phyloP scores from a whole-genome alignment of 2,329 filamentous ascomycete species.

The Epichloe hybrida region DNA sequence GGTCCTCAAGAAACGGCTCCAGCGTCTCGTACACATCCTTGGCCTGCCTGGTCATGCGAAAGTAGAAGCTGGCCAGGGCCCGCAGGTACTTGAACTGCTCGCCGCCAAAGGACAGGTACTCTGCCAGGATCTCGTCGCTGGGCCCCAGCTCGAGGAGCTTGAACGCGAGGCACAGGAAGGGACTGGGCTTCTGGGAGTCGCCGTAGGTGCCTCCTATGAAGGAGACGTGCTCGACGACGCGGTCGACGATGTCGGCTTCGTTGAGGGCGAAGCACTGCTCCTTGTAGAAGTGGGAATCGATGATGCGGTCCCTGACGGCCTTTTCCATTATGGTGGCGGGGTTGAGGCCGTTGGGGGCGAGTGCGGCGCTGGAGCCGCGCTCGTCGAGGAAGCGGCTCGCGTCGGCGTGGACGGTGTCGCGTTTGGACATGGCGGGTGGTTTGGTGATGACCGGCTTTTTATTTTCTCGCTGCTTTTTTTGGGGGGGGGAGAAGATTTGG shows the following conservation, averaged over 20 bases:
- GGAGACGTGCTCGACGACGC: slow-evolving; percentile 67
- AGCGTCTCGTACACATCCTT: slow-evolving; percentile 68
- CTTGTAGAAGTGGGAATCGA: slow-evolving; percentile 95
- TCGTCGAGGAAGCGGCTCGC: slow-evolving; percentile 80
- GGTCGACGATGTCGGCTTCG: slow-evolving; percentile 68
- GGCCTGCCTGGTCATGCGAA: slow-evolving; percentile 73
- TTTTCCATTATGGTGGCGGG: slow-evolving; percentile 95
- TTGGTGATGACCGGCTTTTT: no score
- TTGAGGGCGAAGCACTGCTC: slow-evolving; percentile 97
- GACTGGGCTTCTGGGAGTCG: slow-evolving; percentile 72
- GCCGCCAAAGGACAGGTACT: slow-evolving; percentile 66
- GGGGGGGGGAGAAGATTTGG: neutral
- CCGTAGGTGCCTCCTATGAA: slow-evolving; percentile 86
- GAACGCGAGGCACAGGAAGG: slow-evolving; percentile 88
- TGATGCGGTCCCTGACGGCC: slow-evolving; percentile 86
- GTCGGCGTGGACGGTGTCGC: slow-evolving; percentile 58
- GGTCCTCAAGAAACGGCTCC: slow-evolving; percentile 72
- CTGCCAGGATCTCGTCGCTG: slow-evolving; percentile 59
- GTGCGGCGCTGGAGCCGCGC: slow-evolving; percentile 61
- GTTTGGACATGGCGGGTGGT: slow-evolving; percentile 22
- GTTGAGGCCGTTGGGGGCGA: slow-evolving; percentile 79
- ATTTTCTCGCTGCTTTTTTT: no score
- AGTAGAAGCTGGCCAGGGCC: slow-evolving; percentile 81
- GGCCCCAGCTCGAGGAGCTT: slow-evolving; percentile 86
- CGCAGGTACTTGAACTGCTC: slow-evolving; percentile 77